Percentiles rank a stretch among this genome's conserved stretches.
phyloP scores from a whole-genome alignment of 2,329 filamentous ascomycete species.

The Sordariomycetes sp. region DNA sequence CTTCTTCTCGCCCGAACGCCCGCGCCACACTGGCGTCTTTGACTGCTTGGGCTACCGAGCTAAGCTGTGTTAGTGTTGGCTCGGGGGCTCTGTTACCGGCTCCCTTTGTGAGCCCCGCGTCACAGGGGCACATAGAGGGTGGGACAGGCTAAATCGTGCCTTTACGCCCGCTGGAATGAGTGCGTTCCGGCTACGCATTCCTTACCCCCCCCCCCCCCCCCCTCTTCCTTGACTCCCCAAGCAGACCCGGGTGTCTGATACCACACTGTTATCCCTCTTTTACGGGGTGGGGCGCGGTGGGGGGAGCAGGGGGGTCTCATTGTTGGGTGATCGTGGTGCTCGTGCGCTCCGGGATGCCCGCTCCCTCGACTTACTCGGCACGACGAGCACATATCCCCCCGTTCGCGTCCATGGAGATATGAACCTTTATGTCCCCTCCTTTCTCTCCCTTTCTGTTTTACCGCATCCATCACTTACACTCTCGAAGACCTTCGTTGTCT shows the following conservation, averaged over 20 bases:
- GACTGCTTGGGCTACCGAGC: neutral
- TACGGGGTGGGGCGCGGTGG: neutral
- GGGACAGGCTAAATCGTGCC: neutral
- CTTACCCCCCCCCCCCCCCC: neutral
- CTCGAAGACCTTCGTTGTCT: neutral
- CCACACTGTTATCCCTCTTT: neutral
- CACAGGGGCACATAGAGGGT: neutral
- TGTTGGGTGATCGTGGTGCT: neutral
- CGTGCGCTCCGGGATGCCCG: neutral
- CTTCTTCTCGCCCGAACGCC: neutral
- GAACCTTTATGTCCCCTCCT: constrained; percentile 1
- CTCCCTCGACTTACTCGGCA: neutral
- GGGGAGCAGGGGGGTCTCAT: neutral
- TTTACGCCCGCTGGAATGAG: neutral
- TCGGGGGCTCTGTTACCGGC: neutral
- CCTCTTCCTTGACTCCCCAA: neutral
- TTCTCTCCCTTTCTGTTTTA: neutral
- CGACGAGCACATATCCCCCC: neutral
- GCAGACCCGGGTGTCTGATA: neutral
- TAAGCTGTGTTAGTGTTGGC: neutral
- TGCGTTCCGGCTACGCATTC: neutral
- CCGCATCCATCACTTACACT: neutral
- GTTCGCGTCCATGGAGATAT: neutral
- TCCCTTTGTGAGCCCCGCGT: neutral
- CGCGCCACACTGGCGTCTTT: neutral